These are phyloP conservation scores for Sporothrix euskadiensis DNA, from an alignment of 2,329 filamentous ascomycete species.

Conservation along the genomic window DNA sequence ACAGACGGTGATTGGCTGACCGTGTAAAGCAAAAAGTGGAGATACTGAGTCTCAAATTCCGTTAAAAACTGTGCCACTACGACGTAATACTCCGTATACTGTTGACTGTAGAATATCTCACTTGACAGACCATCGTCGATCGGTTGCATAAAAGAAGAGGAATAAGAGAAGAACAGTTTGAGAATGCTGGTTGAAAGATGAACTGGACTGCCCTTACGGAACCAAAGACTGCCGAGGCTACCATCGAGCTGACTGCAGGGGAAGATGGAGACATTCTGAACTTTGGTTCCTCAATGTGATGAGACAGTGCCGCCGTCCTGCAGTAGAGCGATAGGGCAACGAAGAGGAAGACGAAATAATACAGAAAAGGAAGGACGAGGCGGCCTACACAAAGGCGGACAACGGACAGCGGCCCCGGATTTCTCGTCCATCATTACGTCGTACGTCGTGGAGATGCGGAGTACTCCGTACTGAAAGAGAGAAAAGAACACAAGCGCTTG, in stretches of 20 bases:
- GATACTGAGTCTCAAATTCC: not conserved
- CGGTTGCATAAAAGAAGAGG: not conserved
- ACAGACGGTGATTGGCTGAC: constrained; percentile 4
- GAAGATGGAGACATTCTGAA: not conserved
- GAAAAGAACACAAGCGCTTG: not conserved
- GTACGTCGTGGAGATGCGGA: no score
- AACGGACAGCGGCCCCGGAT: constrained; percentile 3
- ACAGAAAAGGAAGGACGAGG: not conserved
- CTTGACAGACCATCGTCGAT: not conserved
- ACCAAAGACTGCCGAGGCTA: not conserved
- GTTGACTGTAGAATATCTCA: constrained; percentile 13
- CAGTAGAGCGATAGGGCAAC: not conserved
- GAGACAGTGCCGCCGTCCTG: not conserved
- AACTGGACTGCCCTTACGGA: not conserved
- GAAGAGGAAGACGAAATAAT: not conserved
- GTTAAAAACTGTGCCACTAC: no score
- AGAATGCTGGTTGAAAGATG: not conserved
- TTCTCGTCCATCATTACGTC: not conserved
- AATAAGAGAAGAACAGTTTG: not conserved
- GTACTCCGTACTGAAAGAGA: not conserved
- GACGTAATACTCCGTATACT: not conserved
- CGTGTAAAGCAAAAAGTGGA: constrained; percentile 16
- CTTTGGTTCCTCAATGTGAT: not conserved
- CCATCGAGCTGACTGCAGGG: not conserved
- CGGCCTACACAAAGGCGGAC: not conserved